Conservation (phyloP, 1,139 yeast genomes). For the Yamadazyma sp. region DNA sequence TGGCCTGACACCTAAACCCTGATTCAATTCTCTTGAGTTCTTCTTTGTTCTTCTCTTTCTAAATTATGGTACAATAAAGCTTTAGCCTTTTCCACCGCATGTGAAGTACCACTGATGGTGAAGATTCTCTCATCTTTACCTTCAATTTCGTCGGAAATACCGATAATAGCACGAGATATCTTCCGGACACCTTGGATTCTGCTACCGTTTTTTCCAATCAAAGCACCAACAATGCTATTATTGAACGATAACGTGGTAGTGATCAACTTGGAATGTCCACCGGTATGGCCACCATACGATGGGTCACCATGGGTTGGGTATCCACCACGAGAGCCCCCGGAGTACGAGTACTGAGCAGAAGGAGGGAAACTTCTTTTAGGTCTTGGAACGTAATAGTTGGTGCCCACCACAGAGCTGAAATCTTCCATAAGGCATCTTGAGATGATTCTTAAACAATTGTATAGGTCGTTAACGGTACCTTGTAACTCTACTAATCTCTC, state of each 20-base stretch:
- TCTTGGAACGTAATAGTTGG: slow-evolving; percentile 63
- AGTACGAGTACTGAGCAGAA: not conserved
- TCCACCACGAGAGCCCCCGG: slow-evolving; percentile 2
- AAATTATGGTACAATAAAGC: slow-evolving; percentile 68
- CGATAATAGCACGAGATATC: slow-evolving; percentile 76
- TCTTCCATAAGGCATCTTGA: slow-evolving; percentile 77
- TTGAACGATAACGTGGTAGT: slow-evolving; percentile 58
- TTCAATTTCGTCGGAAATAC: slow-evolving; percentile 71
- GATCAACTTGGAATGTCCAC: slow-evolving; percentile 10
- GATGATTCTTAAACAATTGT: slow-evolving; percentile 57
- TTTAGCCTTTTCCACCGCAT: slow-evolving; percentile 69
- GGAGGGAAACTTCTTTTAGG: slow-evolving; percentile 10
- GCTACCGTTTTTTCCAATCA: slow-evolving; percentile 84
- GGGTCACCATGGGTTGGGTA: not conserved
- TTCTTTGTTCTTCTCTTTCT: slow-evolving; percentile 54
- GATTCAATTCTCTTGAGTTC: slow-evolving; percentile 2
- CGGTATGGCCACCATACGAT: not conserved
- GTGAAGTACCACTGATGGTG: slow-evolving; percentile 67
- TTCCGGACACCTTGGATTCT: slow-evolving; percentile 86
- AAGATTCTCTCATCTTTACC: slow-evolving; percentile 67
- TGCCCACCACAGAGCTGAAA: slow-evolving; percentile 63
- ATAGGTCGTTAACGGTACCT: slow-evolving; percentile 69
- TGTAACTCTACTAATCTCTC: slow-evolving; percentile 89
- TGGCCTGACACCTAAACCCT: not conserved
- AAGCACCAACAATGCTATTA: slow-evolving; percentile 84